A percentile compares a stretch with the other conserved stretches of the same genome.
phyloP scores from a whole-genome alignment of 257 asterid genomes.

The Osmanthus fragrans region DNA sequence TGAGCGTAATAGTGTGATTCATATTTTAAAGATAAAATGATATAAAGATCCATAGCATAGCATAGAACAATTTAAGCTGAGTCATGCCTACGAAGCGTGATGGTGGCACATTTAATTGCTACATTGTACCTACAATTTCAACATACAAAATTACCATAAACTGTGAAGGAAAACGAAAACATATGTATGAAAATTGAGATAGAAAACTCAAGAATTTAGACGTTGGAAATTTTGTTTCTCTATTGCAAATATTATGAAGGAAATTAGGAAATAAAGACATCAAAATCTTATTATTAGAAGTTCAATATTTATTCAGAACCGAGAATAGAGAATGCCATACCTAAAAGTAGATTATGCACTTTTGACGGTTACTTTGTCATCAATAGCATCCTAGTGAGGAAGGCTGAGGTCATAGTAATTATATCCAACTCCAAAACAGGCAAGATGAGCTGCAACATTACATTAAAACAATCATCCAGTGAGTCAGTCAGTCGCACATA shows the following conservation, averaged over 20 bases:
- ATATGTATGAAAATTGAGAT: neutral
- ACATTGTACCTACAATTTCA: slow-evolving; percentile 75
- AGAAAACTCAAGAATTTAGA: neutral
- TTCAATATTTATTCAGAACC: neutral
- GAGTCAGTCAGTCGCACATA: neutral
- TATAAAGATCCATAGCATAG: too few relatives aligned
- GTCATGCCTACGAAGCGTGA: slow-evolving; percentile 75
- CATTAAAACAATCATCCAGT: slow-evolving; percentile 3
- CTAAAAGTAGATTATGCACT: too few relatives aligned
- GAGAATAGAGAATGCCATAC: slow-evolving; percentile 42
- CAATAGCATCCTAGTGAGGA: too few relatives aligned
- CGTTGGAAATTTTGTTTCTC: neutral
- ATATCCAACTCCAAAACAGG: slow-evolving; percentile 97
- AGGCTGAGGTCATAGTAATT: too few relatives aligned
- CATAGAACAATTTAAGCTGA: too few relatives aligned
- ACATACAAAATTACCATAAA: slow-evolving; percentile 8
- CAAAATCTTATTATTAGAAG: neutral
- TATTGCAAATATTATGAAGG: neutral
- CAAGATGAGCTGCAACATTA: slow-evolving; percentile 65
- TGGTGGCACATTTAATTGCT: slow-evolving; percentile 98
- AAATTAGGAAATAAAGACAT: neutral
- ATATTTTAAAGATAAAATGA: too few relatives aligned
- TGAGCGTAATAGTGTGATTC: too few relatives aligned
- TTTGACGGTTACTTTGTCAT: too few relatives aligned
- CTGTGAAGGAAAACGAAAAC: neutral